A percentile compares a stretch with the other conserved stretches of the same genome.
These are phyloP conservation scores for Candida tropicalis DNA, from an alignment of 1,139 yeast genomes.

Conservation along the genomic window DNA sequence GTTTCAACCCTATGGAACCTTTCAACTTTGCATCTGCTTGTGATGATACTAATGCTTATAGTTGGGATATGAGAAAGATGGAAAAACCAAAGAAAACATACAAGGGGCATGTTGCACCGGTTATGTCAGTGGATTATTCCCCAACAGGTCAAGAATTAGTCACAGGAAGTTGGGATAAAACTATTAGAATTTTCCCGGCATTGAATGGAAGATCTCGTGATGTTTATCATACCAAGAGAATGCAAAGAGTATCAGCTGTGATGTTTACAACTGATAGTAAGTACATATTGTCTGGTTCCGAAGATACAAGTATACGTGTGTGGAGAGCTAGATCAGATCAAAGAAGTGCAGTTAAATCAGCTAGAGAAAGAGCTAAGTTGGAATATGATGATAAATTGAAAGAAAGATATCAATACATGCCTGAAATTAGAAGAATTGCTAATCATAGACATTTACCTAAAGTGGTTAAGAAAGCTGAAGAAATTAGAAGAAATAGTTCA, in stretches of 20 bases:
- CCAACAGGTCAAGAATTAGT: slow-evolving; percentile 98
- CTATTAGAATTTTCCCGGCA: slow-evolving; percentile 76
- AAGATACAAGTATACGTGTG: slow-evolving; percentile 90
- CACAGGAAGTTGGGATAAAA: slow-evolving; percentile 93
- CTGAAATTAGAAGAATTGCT: slow-evolving; percentile 86
- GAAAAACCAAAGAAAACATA: slow-evolving; percentile 76
- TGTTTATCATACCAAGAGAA: slow-evolving; percentile 92
- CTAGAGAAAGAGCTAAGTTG: slow-evolving; percentile 77
- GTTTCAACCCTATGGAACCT: slow-evolving; percentile 99
- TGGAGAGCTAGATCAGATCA: slow-evolving; percentile 92
- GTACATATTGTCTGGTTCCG: slow-evolving; percentile 90
- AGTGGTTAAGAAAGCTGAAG: slow-evolving; percentile 84
- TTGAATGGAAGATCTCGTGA: slow-evolving; percentile 92
- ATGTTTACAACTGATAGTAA: slow-evolving; percentile 86
- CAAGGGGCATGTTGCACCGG: slow-evolving; percentile 96
- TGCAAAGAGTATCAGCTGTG: slow-evolving; percentile 91
- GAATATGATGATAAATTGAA: slow-evolving; percentile 91
- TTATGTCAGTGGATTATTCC: slow-evolving; percentile 89
- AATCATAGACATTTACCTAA: slow-evolving; percentile 91
- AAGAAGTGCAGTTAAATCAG: slow-evolving; percentile 76
- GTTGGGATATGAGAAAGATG: slow-evolving; percentile 96
- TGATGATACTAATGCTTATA: slow-evolving; percentile 94
- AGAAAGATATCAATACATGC: slow-evolving; percentile 94
- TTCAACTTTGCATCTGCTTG: slow-evolving; percentile 88
- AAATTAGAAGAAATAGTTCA: slow-evolving; percentile 81